Conservation (phyloP, 257 asterid genomes). For the Anisodus tanguticus region DNA sequence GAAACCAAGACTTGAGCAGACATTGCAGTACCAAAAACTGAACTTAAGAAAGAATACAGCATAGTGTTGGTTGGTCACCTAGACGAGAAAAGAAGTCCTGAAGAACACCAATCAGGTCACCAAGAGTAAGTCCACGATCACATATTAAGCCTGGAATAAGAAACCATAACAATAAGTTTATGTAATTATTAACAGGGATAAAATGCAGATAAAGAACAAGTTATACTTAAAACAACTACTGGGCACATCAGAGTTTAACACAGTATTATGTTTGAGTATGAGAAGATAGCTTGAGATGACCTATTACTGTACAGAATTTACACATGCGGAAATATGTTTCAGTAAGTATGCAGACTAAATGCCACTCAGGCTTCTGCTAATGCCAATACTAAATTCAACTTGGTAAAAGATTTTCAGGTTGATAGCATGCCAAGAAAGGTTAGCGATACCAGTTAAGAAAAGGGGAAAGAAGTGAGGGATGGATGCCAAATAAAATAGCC, state of each 20-base stretch:
- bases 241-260: neutral
- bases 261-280: neutral
- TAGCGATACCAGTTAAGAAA: neutral
- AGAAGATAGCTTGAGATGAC: neutral
- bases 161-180: conserved; percentile 18
- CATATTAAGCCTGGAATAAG: conserved; percentile 72
- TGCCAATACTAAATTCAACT: neutral
- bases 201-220: neutral
- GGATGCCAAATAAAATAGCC: neutral
- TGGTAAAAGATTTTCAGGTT: neutral
- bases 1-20: conserved; percentile 20
- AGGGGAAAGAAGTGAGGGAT: neutral
- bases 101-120: conserved; percentile 93
- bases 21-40: neutral
- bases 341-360: neutral
- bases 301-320: neutral
- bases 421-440: neutral
- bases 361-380: neutral
- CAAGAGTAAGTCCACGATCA: conserved; percentile 92
- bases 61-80: conserved; percentile 50
- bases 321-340: neutral
- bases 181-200: neutral
- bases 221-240: neutral
- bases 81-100: conserved; percentile 85
- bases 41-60: neutral